phyloP scores from a whole-genome alignment of 148 eudicot genomes.

The Arbutus unedo region DNA sequence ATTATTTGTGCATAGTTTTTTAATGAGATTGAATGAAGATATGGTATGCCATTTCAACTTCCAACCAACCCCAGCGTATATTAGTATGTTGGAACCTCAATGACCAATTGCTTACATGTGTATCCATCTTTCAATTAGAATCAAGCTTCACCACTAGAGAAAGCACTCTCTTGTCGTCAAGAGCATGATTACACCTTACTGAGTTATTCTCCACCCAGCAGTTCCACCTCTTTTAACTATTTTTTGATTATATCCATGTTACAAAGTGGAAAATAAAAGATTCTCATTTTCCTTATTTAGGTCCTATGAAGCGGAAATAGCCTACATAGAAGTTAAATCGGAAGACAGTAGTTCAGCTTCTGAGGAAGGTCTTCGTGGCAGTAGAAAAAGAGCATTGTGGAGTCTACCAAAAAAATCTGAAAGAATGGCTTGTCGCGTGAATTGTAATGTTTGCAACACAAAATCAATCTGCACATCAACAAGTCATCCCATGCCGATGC shows the following conservation, averaged over 20 bases:
- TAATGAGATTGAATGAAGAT: slow-evolving; percentile 2
- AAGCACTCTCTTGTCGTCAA: neutral
- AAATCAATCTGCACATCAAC: slow-evolving; percentile 6
- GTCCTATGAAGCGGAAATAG: slow-evolving; percentile 88
- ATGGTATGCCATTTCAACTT: neutral
- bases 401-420: slow-evolving; percentile 38
- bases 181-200: neutral
- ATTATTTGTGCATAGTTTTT: neutral
- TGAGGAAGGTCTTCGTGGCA: slow-evolving; percentile 29
- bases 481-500: slow-evolving; percentile 16
- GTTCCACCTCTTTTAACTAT: neutral
- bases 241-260: neutral
- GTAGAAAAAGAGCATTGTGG: slow-evolving; percentile 25
- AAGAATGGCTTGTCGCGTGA: slow-evolving; percentile 57
- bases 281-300: slow-evolving; percentile 29
- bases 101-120: neutral
- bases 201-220: neutral
- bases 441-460: slow-evolving; percentile 56
- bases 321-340: slow-evolving; percentile 61
- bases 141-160: neutral
- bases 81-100: neutral
- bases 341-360: slow-evolving; percentile 32
- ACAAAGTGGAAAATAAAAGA: neutral
- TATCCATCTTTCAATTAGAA: neutral
- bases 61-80: neutral